phyloP scores from a whole-genome alignment of 805 yeast genomes.

The Millerago galiae region DNA sequence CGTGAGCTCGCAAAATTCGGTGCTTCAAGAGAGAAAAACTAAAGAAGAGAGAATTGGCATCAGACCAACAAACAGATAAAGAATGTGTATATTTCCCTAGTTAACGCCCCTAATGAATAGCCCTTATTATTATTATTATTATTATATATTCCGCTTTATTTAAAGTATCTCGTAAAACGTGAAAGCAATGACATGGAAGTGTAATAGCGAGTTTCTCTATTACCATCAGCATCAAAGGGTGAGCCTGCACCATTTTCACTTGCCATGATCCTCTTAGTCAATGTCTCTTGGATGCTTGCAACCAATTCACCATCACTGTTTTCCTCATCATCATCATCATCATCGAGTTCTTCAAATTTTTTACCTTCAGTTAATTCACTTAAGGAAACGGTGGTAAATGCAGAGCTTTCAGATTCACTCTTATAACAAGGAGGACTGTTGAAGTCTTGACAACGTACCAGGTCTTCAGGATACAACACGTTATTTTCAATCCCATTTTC shows the following conservation, averaged over 20 bases:
- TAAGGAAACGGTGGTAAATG: slow-evolving; percentile 19
- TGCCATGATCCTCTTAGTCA: slow-evolving; percentile 6
- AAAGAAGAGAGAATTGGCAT: slow-evolving; percentile 21
- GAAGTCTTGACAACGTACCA: slow-evolving; percentile 4
- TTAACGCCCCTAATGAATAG: slow-evolving; percentile 1
- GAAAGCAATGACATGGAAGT: slow-evolving; percentile 20
- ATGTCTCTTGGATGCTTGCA: slow-evolving; percentile 18
- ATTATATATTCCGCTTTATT: slow-evolving; percentile 6
- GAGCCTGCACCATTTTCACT: not conserved
- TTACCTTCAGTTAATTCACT: slow-evolving; percentile 14
- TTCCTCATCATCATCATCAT: slow-evolving; percentile 11
- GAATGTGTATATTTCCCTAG: slow-evolving; percentile 1
- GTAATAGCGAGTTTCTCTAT: slow-evolving; percentile 18
- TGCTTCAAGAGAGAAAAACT: slow-evolving; percentile 6
- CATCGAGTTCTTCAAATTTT: not conserved
- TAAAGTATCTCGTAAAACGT: slow-evolving; percentile 22
- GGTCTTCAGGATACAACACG: slow-evolving; percentile 32
- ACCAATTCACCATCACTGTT: slow-evolving; percentile 13
- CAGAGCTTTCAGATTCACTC: slow-evolving; percentile 20
- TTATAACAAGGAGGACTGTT: slow-evolving; percentile 7
- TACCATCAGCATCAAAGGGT: slow-evolving; percentile 4
- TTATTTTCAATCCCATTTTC: slow-evolving; percentile 45
- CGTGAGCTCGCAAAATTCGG: slow-evolving; percentile 10
- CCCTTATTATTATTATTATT: not conserved
- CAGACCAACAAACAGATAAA: slow-evolving; percentile 8